A percentile compares a stretch with the other conserved stretches of the same genome.
These are phyloP conservation scores for Polyplosphaeria fusca DNA, from an alignment of 495 filamentous ascomycete genomes.

Conservation along the genomic window DNA sequence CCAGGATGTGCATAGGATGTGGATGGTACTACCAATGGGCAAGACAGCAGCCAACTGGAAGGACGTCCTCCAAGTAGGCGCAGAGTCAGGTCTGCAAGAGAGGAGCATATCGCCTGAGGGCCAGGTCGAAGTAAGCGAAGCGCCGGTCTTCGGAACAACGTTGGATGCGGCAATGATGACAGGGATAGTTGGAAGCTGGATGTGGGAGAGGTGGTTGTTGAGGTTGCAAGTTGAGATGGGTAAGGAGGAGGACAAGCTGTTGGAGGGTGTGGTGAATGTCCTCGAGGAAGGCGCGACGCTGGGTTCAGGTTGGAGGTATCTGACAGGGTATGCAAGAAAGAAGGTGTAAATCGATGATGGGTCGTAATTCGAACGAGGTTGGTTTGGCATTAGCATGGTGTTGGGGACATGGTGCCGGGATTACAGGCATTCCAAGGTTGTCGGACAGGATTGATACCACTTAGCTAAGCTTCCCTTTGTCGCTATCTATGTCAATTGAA, in stretches of 20 bases:
- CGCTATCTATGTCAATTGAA: constrained; percentile 1
- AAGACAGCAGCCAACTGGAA: constrained; percentile 55
- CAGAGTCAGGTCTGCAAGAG: constrained; percentile 18
- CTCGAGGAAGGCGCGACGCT: constrained; percentile 79
- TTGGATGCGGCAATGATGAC: constrained; percentile 70
- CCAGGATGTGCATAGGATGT: constrained; percentile 74
- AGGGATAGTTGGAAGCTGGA: constrained; percentile 81
- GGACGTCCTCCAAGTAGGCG: constrained; percentile 38
- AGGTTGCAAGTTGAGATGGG: constrained; percentile 82
- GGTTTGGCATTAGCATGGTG: constrained; percentile 29
- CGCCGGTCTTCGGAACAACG: constrained; percentile 66
- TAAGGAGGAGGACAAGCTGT: constrained; percentile 55
- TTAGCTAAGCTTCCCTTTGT: constrained; percentile 17
- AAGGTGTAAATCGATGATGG: constrained; percentile 8
- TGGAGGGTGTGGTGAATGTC: constrained; percentile 74
- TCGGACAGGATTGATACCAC: constrained; percentile 18
- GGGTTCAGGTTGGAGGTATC: constrained; percentile 78
- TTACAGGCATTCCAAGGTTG: background rate
- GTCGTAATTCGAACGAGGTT: constrained; percentile 8
- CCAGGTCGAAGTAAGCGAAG: constrained; percentile 52
- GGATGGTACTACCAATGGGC: constrained; percentile 88
- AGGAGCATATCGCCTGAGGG: constrained; percentile 33
- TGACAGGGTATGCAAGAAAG: constrained; percentile 90
- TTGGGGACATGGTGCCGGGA: constrained; percentile 1
- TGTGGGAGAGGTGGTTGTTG: constrained; percentile 95